Evolutionary conservation across 768 basidiomycete species (phyloP).

Genomic region (Leccinellum rugosiceps): DNA sequence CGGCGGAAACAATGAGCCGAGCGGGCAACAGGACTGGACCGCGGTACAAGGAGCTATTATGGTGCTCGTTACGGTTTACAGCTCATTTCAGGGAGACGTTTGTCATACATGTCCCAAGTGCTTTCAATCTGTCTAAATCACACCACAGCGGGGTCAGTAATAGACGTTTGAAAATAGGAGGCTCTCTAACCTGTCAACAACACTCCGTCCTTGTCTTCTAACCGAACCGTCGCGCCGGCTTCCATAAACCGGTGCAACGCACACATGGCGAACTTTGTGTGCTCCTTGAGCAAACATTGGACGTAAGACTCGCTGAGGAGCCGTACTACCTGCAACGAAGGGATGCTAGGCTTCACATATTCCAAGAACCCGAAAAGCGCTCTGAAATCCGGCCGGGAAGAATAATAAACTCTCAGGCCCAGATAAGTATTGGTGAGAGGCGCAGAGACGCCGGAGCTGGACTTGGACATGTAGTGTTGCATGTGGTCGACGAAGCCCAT

Average conservation of each 20-base stretch:
- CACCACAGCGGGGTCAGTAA: neutral
- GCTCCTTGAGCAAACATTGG: conserved; percentile 15
- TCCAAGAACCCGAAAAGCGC: conserved; percentile 12
- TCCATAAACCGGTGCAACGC: conserved; percentile 9
- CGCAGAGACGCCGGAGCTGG: neutral
- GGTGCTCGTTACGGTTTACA: too few relatives aligned
- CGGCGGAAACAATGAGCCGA: too few relatives aligned
- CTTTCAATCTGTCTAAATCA: conserved; percentile 15
- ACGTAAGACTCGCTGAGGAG: conserved; percentile 16
- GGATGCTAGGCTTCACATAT: conserved; percentile 4
- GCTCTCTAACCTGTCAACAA: conserved; percentile 19
- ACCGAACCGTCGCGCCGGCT: conserved; percentile 7
- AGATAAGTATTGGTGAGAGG: neutral
- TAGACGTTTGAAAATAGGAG: neutral
- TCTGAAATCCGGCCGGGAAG: neutral
- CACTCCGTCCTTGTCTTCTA: conserved; percentile 23
- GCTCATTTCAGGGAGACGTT: neutral
- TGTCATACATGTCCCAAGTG: neutral
- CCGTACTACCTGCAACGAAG: conserved; percentile 22
- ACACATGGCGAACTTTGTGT: conserved; percentile 8
- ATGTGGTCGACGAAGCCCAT: neutral
- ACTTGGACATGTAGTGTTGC: neutral
- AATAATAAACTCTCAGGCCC: neutral
- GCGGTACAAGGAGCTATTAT: too few relatives aligned
- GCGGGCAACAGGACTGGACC: too few relatives aligned